Base-by-base conservation (phyloP, 2,329 filamentous ascomycete species). In the Aureobasidium leucospermi region DNA sequence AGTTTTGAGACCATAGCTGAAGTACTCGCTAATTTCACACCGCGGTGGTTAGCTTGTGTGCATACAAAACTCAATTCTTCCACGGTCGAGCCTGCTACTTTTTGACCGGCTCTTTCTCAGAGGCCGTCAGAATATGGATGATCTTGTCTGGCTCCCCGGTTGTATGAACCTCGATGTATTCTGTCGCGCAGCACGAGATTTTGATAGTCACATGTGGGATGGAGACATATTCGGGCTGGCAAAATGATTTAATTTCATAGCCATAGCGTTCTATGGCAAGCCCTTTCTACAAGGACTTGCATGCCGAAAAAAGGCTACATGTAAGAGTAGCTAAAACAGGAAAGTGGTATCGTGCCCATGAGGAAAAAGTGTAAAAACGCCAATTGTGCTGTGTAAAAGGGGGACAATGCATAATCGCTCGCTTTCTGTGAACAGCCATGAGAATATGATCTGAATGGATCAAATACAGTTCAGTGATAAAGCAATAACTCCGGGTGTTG, bases 331-430 rank as follows among this genome's bases (percentile, higher is more conserved):
- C 34, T 10, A 16, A 52, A 52, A 29, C 36, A 52, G 10, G 39
- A 43, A 51, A n/a, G 51, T 55, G 51, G 51, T 55, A 55, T 55
- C 39, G 29, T 55, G 51, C 51, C 34, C 34, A 39, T 51, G 3
- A 29, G 8, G n/a, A 43, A 42, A 43, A 41, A 42, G n/a, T 31
- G 2, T 28, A 34, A 49, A 41, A 41, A 52, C 48, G 48, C 48
- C 48, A 9, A 36, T 29, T 45, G n/a, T 52, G 36, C 16, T 52
- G 48, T 9, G 38, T 28, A 13, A 19, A 5, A n/a, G 5, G 19
- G 42, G 9, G 23, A 23, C 23, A 23, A 39, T 42, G 49, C 49
- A 19, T 29, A 28, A 32, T 19, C 28, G 51, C 51, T 43, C 51
- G 51, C 38, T 55, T 55, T 55, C 51, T 55, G 51, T 43, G 13